These are phyloP conservation scores for Venustampulla echinocandica DNA, from an alignment of 495 filamentous ascomycete species.

Conservation along the genomic window DNA sequence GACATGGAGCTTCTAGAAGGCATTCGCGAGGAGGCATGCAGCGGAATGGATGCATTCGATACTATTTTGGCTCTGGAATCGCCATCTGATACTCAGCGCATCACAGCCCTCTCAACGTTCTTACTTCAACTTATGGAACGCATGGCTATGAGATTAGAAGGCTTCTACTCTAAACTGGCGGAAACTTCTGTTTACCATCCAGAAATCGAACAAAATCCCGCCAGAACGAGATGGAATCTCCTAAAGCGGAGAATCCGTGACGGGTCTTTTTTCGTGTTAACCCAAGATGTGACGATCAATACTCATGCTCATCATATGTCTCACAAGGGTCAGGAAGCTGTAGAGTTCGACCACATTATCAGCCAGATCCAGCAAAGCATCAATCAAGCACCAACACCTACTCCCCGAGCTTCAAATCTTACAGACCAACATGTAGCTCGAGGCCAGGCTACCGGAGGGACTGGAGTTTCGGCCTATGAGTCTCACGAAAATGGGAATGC, in stretches of 20 bases:
- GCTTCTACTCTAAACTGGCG: constrained; percentile 23
- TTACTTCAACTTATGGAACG: constrained; percentile 26
- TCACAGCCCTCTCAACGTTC: constrained; percentile 24
- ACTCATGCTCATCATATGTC: background rate
- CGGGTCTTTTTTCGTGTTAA: constrained; percentile 27
- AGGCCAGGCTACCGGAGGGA: constrained; percentile 16
- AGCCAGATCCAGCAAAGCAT: constrained; percentile 8
- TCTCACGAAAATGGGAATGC: constrained; percentile 22
- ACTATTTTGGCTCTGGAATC: constrained; percentile 20
- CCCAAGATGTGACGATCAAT: constrained; percentile 17
- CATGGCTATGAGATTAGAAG: constrained; percentile 25
- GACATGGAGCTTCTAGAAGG: constrained; percentile 26
- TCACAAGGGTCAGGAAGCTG: constrained; percentile 2
- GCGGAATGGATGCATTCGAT: constrained; percentile 29
- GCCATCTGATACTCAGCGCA: constrained; percentile 11
- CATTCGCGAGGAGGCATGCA: constrained; percentile 24
- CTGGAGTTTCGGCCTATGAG: constrained; percentile 15
- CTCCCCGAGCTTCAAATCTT: background rate
- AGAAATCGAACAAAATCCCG: constrained; percentile 27
- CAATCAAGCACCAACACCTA: constrained; percentile 7
- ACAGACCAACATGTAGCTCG: constrained; percentile 18
- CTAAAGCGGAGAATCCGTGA: constrained; percentile 23
- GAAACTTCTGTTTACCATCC: constrained; percentile 25
- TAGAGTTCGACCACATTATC: constrained; percentile 26
- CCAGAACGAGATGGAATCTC: constrained; percentile 26